phyloP scores from a whole-genome alignment of 306 rosid genomes.

The Quillaja saponaria region DNA sequence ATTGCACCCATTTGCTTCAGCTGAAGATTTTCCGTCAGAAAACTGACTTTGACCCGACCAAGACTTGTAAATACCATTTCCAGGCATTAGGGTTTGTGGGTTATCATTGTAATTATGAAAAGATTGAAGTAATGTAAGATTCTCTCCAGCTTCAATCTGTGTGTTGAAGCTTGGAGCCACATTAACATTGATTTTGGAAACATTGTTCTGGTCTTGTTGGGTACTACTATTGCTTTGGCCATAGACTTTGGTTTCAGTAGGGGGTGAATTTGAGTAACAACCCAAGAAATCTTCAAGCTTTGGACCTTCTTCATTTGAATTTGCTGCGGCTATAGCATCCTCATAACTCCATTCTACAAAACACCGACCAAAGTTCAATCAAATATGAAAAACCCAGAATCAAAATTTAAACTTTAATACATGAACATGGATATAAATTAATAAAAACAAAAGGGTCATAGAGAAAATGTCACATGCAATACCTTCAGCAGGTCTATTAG shows the following conservation, averaged over 20 bases:
- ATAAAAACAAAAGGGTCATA: slow-evolving; percentile 1
- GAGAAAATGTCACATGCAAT: background rate
- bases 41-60: slow-evolving; percentile 69
- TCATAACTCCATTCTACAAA: slow-evolving; percentile 80
- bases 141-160: slow-evolving; percentile 41
- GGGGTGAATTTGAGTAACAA: slow-evolving; percentile 69
- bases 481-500: slow-evolving; percentile 59
- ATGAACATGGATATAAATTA: slow-evolving; percentile 15
- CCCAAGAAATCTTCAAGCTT: slow-evolving; percentile 97
- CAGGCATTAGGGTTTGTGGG: slow-evolving; percentile 44
- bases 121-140: slow-evolving; percentile 44
- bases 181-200: slow-evolving; percentile 59
- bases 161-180: slow-evolving; percentile 48
- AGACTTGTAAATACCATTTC: slow-evolving; percentile 58
- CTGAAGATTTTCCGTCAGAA: slow-evolving; percentile 41
- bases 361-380: background rate
- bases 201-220: slow-evolving; percentile 35
- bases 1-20: slow-evolving; percentile 46
- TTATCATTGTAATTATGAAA: slow-evolving; percentile 45
- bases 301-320: slow-evolving; percentile 62
- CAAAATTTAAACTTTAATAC: slow-evolving; percentile 2
- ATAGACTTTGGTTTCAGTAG: slow-evolving; percentile 51
- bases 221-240: slow-evolving; percentile 32
- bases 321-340: slow-evolving; percentile 48
- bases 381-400: background rate